Base-by-base conservation (phyloP, 225 moss, liverwort and hornwort genomes). In the Physcomitrium patens region DNA sequence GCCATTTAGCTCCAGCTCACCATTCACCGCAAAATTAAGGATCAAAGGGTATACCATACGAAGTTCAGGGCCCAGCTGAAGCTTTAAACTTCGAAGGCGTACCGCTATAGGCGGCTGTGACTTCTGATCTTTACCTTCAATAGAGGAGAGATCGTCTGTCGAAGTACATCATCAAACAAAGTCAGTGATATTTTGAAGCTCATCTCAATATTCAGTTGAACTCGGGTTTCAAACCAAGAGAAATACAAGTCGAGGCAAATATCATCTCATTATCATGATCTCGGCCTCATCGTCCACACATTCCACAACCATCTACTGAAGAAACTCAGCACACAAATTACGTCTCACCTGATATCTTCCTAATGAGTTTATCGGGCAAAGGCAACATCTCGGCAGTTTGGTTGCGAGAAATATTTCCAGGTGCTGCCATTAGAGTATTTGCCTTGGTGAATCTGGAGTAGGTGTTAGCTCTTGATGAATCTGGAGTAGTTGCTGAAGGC, bases 31-130 rank as follows among this genome's bases (percentile, higher is more conserved):
- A 72, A 99, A 99, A 80, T 99, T 99, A 58, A 99, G 99, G 63
- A 95, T 99, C 72, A 95, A 81, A 49, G 95, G 95, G 77, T 99
- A 99, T 68, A 99, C 99, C 99, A 99, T 95, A 77, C 95, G 93
- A 74, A 99, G 86, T 80, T 99, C 95, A 72, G 99, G 99, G 73
- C 99, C 99, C 70, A 99, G 66, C 65, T 88, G 83, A 67, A 99
- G 85, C 70, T 93, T 99, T 67, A 99, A 79, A 71, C 87, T 79
- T 77, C 88, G 87, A 67, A 99, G 77, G 11, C 91, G 85, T 20
- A 99, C 84, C 18, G 93, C 87, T 27, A 95, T 54, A 41, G 95
- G 91, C 57, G 85, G 90, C 71, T 94, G 86, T 8, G 71, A 77
- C 71, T 82, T 88, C 69, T 78, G 72, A 65, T 84, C 80, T 67